These are phyloP conservation scores for Catunica adiposa DNA, from an alignment of 2,329 filamentous ascomycete species.

Conservation along the genomic window DNA sequence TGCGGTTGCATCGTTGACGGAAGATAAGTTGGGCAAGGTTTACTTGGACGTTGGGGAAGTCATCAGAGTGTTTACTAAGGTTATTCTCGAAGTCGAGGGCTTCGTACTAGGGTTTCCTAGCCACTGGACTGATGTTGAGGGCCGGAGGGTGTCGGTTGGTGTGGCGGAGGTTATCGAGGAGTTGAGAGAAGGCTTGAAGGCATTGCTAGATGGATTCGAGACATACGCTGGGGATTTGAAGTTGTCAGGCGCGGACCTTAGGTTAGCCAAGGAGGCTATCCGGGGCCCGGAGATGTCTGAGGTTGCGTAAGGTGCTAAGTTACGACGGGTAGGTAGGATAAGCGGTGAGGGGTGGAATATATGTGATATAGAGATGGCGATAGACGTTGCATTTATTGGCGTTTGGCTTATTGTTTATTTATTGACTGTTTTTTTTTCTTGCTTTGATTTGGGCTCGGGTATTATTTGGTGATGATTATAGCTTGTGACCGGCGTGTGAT, in stretches of 20 bases:
- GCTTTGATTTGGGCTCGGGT: neutral
- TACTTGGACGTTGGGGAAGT: conserved; percentile 62
- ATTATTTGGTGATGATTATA: neutral
- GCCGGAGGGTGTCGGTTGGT: conserved; percentile 39
- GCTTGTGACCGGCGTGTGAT: neutral
- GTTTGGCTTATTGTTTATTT: neutral
- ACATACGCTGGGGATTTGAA: conserved; percentile 56
- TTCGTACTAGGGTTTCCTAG: conserved; percentile 43
- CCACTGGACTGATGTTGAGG: conserved; percentile 66
- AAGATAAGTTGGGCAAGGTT: conserved; percentile 78
- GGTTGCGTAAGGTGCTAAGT: neutral
- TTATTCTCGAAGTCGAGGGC: conserved; percentile 51
- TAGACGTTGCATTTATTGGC: neutral
- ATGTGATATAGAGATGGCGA: neutral
- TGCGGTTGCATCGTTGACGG: conserved; percentile 54
- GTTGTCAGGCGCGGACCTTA: conserved; percentile 53
- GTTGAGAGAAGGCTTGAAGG: conserved; percentile 46
- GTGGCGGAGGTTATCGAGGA: conserved; percentile 53
- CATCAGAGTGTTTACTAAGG: conserved; percentile 53
- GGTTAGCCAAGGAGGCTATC: conserved; percentile 48
- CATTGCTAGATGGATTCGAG: conserved; percentile 55
- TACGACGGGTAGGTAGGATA: neutral
- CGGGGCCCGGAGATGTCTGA: neutral
- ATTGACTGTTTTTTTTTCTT: no score
- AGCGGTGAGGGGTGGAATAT: neutral